Evolutionary conservation across 2,329 filamentous ascomycete genomes (phyloP).

Genomic region (Xylaria sp.): DNA sequence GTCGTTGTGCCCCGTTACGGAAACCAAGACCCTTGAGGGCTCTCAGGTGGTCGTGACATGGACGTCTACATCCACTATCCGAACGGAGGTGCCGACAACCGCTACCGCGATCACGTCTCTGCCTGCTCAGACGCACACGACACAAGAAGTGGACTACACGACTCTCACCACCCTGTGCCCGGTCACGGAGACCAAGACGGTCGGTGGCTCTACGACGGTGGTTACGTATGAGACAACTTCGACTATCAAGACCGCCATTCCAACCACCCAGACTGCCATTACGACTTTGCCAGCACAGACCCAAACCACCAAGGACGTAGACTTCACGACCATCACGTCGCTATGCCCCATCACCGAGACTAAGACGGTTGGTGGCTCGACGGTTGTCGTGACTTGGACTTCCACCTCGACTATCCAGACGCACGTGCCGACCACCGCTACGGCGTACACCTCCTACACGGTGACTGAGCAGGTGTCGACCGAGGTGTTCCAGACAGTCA

Average conservation of each 20-base stretch:
- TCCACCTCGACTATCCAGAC: conserved; percentile 42
- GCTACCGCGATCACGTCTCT: conserved; percentile 9
- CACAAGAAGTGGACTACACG: conserved; percentile 42
- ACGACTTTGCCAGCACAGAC: conserved; percentile 45
- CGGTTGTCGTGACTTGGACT: conserved; percentile 45
- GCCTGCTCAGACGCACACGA: conserved; percentile 37
- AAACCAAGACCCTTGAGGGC: conserved; percentile 48
- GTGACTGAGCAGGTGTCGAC: conserved; percentile 37
- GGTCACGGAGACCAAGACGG: conserved; percentile 48
- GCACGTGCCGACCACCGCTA: conserved; percentile 36
- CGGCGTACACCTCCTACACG: conserved; percentile 37
- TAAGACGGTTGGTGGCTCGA: conserved; percentile 46
- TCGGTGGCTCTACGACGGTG: conserved; percentile 45
- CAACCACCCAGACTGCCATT: too few relatives aligned
- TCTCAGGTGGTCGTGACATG: conserved; percentile 44
- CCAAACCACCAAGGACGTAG: conserved; percentile 41
- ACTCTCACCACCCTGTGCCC: conserved; percentile 50
- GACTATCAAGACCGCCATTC: conserved; percentile 39
- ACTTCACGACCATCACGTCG: conserved; percentile 48
- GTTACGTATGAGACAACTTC: conserved; percentile 46
- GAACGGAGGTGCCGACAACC: conserved; percentile 37
- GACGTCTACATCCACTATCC: conserved; percentile 43
- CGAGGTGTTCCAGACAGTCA: conserved; percentile 41
- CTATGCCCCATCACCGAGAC: conserved; percentile 50
- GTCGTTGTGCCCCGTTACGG: conserved; percentile 48